Base-by-base conservation (phyloP, 1,284 basidiomycete species). In the Pholiota adiposa region DNA sequence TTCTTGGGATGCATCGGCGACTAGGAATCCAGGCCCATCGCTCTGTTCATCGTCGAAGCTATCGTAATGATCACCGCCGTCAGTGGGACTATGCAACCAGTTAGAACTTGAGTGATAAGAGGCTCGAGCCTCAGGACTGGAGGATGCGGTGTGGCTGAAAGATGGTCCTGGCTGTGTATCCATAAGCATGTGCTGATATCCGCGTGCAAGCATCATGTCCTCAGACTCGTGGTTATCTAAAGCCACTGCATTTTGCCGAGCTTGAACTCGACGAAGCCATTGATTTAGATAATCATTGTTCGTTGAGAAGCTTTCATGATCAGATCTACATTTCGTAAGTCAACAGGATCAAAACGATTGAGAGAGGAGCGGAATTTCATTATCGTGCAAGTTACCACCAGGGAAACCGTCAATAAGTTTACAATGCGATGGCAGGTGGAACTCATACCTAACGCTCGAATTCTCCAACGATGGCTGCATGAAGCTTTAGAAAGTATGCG, bases 201-300 rank as follows among this genome's bases (percentile, higher is more conserved):
- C 18, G 14, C 16, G 34, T 25, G 51, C 25, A 25, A 27, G 21
- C n/a, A 4, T 43, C 40, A 38, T 27, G 25, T 27, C 23, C 25
- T 46, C 44, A n/a, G 51, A 27, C 23, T 41, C 38, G 21, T 50
- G 27, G 34, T 23, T 29, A 18, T 46, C 29, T n/a, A 38, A 31
- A 48, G 31, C 33, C 11, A 21, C 4, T 36, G 51, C 12, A 43
- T 36, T 25, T 23, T 46, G 44, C 11, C 21, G 33, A 23, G 34
- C 29, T 48, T 25, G 54, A 25, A 55, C 21, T 36, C 31, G 29
- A 34, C 54, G 41, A 4, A 55, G 41, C 54, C 54, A 55, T 16
- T 11, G 41, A 21, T 55, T 34, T 31, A 55, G 18, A 21, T 44
- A 44, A 18, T 55, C 43, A 40, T 8, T 46, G 14, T 34, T 41